Evolutionary conservation across 352 stramenopile species (phyloP).

Genomic region (Thalassiosira allenii): DNA sequence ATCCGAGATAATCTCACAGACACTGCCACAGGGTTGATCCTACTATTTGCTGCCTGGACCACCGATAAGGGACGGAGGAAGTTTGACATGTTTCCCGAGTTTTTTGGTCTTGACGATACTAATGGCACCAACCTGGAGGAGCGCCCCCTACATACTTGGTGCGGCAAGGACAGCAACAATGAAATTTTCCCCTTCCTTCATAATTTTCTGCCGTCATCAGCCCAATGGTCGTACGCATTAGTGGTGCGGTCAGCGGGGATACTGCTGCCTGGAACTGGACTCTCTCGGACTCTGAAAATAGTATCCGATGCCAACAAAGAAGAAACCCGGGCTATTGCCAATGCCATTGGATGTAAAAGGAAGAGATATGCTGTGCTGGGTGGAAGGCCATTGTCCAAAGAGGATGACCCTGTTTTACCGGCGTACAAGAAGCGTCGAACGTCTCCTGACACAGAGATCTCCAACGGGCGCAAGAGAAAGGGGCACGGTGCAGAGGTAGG

Average conservation of each 20-base stretch:
- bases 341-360: background rate
- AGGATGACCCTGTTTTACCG: no score
- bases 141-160: slow-evolving; percentile 8
- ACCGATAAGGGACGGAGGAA: background rate
- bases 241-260: background rate
- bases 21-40: slow-evolving; percentile 11
- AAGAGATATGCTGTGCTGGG: background rate
- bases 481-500: no score
- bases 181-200: slow-evolving; percentile 15
- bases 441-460: no score
- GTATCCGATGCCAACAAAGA: background rate
- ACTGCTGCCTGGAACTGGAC: slow-evolving; percentile 8
- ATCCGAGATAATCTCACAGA: background rate
- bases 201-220: background rate
- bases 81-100: slow-evolving; percentile 18
- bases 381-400: no score
- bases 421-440: no score
- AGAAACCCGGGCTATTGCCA: background rate
- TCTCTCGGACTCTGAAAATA: background rate
- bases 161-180: slow-evolving; percentile 19
- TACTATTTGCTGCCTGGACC: slow-evolving; percentile 5
- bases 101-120: slow-evolving; percentile 5
- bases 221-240: background rate
- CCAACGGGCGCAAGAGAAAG: no score
- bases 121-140: slow-evolving; percentile 16